phyloP scores from a whole-genome alignment of 371 early-diverging fungal genomes.

The Lichtheimia corymbifera region DNA sequence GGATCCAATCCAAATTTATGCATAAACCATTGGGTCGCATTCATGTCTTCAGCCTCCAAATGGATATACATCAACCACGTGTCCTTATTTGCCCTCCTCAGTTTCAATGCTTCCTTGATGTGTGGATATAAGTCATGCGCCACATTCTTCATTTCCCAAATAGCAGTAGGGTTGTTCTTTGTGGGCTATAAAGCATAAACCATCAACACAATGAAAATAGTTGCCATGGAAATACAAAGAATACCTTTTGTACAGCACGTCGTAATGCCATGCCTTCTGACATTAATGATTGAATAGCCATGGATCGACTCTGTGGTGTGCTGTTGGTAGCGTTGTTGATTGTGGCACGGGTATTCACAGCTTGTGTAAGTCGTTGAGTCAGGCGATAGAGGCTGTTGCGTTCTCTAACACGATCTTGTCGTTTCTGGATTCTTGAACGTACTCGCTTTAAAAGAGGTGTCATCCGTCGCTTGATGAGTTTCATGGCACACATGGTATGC shows the following conservation, averaged over 20 bases:
- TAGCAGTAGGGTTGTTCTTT: background rate
- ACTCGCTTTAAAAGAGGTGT: slow-evolving; percentile 10
- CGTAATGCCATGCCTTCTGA: background rate
- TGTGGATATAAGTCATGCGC: slow-evolving; percentile 20
- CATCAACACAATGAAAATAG: too few species aligned
- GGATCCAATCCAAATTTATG: slow-evolving; percentile 35
- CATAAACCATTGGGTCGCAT: slow-evolving; percentile 32
- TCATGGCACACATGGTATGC: slow-evolving; percentile 3
- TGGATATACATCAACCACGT: slow-evolving; percentile 33
- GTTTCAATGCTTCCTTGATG: slow-evolving; percentile 4
- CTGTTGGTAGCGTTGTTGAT: too few species aligned
- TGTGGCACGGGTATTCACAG: too few species aligned
- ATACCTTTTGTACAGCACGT: background rate
- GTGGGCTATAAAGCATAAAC: too few species aligned
- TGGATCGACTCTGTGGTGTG: too few species aligned
- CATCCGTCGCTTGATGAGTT: slow-evolving; percentile 9
- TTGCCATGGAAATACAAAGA: too few species aligned
- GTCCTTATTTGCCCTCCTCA: background rate
- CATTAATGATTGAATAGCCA: background rate
- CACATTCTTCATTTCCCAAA: slow-evolving; percentile 34
- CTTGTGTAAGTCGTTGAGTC: background rate
- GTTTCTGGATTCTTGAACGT: slow-evolving; percentile 15
- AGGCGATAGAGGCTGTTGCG: slow-evolving; percentile 10
- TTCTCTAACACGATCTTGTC: slow-evolving; percentile 3
- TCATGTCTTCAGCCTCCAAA: slow-evolving; percentile 3